Evolutionary conservation across 208 protist genomes (phyloP), one percentile per base, ranked within the genome.

Genomic region (Leptomonas pyrrhocoris): DNA sequence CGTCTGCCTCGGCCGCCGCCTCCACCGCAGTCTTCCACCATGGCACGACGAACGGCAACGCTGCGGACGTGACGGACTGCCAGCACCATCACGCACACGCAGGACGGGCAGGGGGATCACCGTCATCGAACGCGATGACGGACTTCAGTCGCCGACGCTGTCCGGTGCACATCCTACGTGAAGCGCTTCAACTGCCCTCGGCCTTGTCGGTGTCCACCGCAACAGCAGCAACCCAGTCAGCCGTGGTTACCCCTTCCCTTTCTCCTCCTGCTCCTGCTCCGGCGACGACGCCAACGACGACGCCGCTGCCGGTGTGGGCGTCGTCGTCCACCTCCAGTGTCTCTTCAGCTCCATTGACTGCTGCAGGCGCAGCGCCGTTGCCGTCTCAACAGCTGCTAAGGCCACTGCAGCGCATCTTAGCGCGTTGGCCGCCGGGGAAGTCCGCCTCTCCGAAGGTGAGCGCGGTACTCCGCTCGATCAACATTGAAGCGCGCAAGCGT

Each of bases 391-490:
- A 66, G 2, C 60, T 45, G 46, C 31, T 28, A 5, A 18, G 34
- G 31, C 62, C 65, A 27, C 30, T 65, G 36, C 81, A 88, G 54
- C 78, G 77, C 1, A 83, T 92, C 16, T 54, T 89, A 28, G 86
- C 83, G 5, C 73, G 78, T 42, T 92, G 83, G 83, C 83, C 86
- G 16, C 68, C 77, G 18, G 79, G 68, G 13, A 76, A 64, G 68
- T 6, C 31, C 9, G 48, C 42, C 36, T 75, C 61, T n/a, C 38
- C 78, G 19, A 80, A 73, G 46, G 48, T 73, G 25, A 60, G 25
- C 36, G 73, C 77, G 0, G 77, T 86, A 12, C 57, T 83, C 36
- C 81, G 81, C 43, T 73, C 76, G 27, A 80, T 83, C 15, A 56
- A 49, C 12, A 83, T 83, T 28, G 81, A 83, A 30, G 49, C 50